phyloP scores from a whole-genome alignment of 2,329 filamentous ascomycete species.

The Colletotrichum zoysiae region DNA sequence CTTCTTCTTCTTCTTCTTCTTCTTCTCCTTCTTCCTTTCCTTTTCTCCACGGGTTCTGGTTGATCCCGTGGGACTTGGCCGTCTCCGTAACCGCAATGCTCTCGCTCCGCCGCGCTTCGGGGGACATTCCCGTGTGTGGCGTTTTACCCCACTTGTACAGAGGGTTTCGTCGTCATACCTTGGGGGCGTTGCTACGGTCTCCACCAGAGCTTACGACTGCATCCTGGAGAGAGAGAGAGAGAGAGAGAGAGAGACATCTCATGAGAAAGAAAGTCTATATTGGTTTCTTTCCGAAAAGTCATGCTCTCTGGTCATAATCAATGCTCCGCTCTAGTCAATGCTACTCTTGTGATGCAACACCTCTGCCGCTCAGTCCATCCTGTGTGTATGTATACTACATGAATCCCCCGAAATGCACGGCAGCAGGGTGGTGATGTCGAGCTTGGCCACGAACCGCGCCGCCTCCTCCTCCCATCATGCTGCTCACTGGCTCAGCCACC shows the following conservation, averaged over 20 bases:
- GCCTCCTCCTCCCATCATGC: not conserved
- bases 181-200: not conserved
- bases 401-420: not conserved
- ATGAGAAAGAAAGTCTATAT: not conserved
- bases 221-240: not conserved
- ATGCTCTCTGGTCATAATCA: constrained; percentile 11
- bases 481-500: constrained; percentile 54
- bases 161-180: not conserved
- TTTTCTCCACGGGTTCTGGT: not conserved
- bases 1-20: too few species aligned
- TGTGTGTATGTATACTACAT: not conserved
- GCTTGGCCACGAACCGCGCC: not conserved
- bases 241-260: not conserved
- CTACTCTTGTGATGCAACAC: not conserved
- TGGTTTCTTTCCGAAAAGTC: not conserved
- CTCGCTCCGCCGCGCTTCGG: not conserved
- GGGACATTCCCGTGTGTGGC: not conserved
- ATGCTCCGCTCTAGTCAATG: constrained; percentile 19
- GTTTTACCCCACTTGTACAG: constrained; percentile 2
- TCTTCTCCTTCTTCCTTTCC: not conserved
- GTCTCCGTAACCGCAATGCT: not conserved
- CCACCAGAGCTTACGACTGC: not conserved
- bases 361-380: not conserved
- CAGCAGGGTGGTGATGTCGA: constrained; percentile 4
- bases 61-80: not conserved